phyloP scores from a whole-genome alignment of 805 yeast species.

The Candida hungchunana region DNA sequence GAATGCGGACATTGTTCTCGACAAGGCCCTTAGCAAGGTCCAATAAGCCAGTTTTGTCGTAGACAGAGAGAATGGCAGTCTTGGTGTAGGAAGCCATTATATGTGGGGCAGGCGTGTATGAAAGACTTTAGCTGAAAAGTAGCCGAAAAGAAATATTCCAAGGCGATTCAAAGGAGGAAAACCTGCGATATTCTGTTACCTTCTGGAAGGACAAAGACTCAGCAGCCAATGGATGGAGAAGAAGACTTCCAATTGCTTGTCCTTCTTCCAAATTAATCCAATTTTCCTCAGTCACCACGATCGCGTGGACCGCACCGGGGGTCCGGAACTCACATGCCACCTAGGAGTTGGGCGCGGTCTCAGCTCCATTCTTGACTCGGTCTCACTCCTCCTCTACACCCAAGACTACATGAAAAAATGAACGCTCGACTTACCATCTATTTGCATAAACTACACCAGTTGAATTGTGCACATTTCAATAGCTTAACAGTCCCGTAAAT shows the following conservation, averaged over 20 bases:
- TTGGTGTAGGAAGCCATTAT: conserved; percentile 41
- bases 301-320: conserved; percentile 1
- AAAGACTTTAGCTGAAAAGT: background rate
- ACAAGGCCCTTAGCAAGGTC: conserved; percentile 95
- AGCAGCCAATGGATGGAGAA: background rate
- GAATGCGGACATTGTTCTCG: conserved; percentile 81
- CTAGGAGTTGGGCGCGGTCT: too few relatives aligned
- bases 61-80: conserved; percentile 95
- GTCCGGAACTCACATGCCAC: conserved; percentile 4
- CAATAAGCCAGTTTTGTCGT: conserved; percentile 93
- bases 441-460: too few relatives aligned
- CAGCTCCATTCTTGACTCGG: too few relatives aligned
- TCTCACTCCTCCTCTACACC: too few relatives aligned
- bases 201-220: too few relatives aligned
- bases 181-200: too few relatives aligned
- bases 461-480: too few relatives aligned
- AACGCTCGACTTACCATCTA: too few relatives aligned
- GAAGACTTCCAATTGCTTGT: conserved; percentile 3
- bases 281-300: conserved; percentile 11
- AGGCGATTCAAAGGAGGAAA: too few relatives aligned
- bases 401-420: too few relatives aligned
- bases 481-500: too few relatives aligned
- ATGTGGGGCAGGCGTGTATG: background rate
- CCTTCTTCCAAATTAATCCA: conserved; percentile 13
- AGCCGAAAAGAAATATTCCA: background rate